Conservation (phyloP, 139 green algal species). For the Coccomyxa sp. region DNA sequence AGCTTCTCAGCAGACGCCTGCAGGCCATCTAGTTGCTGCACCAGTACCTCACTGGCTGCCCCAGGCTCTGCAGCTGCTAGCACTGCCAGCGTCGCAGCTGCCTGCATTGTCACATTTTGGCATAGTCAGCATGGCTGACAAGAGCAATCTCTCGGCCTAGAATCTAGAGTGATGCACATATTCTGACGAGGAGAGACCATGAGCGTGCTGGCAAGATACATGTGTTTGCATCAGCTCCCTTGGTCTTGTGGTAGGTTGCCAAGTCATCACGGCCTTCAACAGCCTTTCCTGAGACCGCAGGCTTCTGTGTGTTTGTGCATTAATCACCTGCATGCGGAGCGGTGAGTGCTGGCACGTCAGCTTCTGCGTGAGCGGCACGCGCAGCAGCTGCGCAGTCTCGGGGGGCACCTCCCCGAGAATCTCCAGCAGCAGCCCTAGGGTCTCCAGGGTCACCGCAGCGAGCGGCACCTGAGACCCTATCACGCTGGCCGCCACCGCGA, state of each 20-base stretch:
- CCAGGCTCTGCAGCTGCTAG: slow-evolving; percentile 55
- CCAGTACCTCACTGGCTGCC: slow-evolving; percentile 40
- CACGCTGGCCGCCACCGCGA: slow-evolving; percentile 28
- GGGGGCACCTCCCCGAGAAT: slow-evolving; percentile 65
- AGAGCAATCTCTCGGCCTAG: too few species aligned
- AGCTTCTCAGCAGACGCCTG: slow-evolving; percentile 16
- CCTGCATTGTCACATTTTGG: too few species aligned
- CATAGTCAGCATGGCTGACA: too few species aligned
- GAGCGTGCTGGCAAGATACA: too few species aligned
- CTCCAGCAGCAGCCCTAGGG: slow-evolving; percentile 62
- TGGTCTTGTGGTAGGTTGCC: too few species aligned
- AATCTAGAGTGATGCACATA: too few species aligned
- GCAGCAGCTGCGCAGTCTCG: slow-evolving; percentile 33
- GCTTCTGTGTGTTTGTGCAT: too few species aligned
- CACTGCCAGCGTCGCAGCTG: slow-evolving; percentile 55
- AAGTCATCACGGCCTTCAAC: too few species aligned
- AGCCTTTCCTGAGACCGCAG: too few species aligned
- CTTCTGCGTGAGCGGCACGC: slow-evolving; percentile 40
- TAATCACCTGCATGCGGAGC: slow-evolving; percentile 13
- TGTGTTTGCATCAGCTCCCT: too few species aligned
- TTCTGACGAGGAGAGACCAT: too few species aligned
- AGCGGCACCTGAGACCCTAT: slow-evolving; percentile 36
- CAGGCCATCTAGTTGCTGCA: slow-evolving; percentile 30
- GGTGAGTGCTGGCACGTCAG: slow-evolving; percentile 16
- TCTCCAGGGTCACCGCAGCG: slow-evolving; percentile 58